These are phyloP conservation scores for Cutaneotrichosporon sp. DNA, from an alignment of 1,284 basidiomycete genomes.

Conservation along the genomic window DNA sequence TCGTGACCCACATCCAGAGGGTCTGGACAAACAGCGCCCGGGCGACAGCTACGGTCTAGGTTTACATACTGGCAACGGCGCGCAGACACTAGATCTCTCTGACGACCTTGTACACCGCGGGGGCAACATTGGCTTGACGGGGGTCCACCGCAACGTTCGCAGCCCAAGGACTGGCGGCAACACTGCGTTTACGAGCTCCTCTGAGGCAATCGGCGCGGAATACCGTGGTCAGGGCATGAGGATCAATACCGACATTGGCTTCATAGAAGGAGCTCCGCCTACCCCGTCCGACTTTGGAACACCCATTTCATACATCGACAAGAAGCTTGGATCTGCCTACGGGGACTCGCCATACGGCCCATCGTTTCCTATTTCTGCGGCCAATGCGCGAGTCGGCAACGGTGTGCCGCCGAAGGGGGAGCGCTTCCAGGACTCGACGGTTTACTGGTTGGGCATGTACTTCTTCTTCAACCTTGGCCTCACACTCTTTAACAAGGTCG, in stretches of 20 bases:
- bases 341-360: slow-evolving; percentile 5
- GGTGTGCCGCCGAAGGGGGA: not conserved
- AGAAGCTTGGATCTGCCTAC: slow-evolving; percentile 7
- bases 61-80: not conserved
- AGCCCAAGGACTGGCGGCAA: not conserved
- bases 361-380: not conserved
- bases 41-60: too few species aligned
- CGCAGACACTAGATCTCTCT: slow-evolving; percentile 1
- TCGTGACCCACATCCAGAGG: too few species aligned
- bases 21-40: too few species aligned
- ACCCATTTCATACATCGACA: not conserved
- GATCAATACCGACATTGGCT: not conserved
- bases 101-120: not conserved
- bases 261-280: not conserved
- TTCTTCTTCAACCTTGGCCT: slow-evolving; percentile 82
- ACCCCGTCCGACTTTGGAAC: not conserved
- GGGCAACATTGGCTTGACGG: not conserved
- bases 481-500: slow-evolving; percentile 86
- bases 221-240: not conserved
- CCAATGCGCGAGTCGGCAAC: not conserved
- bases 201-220: not conserved
- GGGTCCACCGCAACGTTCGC: too few species aligned
- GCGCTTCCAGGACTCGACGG: slow-evolving; percentile 32
- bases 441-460: slow-evolving; percentile 70
- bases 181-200: not conserved